Evolutionary conservation across 208 protist species (phyloP), one percentile per base, ranked within the genome.

Genomic region (Trypanosomatidae sp.): DNA sequence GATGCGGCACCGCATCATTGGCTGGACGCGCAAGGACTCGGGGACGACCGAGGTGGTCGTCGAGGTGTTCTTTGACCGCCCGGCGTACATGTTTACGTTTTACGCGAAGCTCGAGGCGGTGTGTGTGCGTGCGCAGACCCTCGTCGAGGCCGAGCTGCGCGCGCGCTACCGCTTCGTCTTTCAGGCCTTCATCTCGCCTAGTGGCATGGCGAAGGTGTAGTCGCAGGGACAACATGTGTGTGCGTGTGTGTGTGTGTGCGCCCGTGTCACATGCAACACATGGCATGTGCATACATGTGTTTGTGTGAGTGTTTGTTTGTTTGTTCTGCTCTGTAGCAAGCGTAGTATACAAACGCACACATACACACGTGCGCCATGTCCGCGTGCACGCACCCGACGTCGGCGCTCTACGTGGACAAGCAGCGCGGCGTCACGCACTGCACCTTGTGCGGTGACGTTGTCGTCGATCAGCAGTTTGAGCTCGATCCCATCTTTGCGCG

Each of bases 21-120:
- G 84, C 10, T 93, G 84, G 80, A 89, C 84, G 15, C 58, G 57
- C 6, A 87, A 88, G 48, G 76, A 80, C 26, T 78, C 74, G 8
- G 73, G 75, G 13, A 86, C 62, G 33, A 83, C 71, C 20, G 79
- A 93, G 59, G 84, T 89, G 22, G 70, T 89, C n/a, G 82, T 83
- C n/a, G 79, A 93, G 54, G 74, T 88, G 8, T 93, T 89, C 48
- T 87, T 89, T 48, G 80, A 88, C 28, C 61, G 84, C 8, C 84
- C 84, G 8, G 73, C 79, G 30, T 93, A 89, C 61, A 81, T 93
- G 72, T 89, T 89, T 51, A 88, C 71, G n/a, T 93, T 93, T 39
- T 89, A 93, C 62, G 15, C 66, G 7, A 85, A 88, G 45, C 49
- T 93, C 33, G 79, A 93, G 74, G 77, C 79, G 11, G 61, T 93